phyloP scores from a whole-genome alignment of 129 eudicot species.

The Oenanthe sinensis region DNA sequence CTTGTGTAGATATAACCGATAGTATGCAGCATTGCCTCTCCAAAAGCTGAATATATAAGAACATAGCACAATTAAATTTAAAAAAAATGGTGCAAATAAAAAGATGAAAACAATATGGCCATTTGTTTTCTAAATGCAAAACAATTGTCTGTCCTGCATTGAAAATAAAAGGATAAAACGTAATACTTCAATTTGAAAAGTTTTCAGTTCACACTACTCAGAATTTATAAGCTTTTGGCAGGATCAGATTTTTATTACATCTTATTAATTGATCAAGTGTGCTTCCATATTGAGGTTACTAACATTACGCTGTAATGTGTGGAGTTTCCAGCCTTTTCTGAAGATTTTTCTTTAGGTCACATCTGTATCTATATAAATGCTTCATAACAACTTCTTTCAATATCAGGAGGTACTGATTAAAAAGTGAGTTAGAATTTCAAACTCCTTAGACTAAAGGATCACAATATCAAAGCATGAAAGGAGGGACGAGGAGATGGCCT shows the following conservation, averaged over 20 bases:
- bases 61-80: constrained; percentile 1
- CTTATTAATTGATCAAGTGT: not conserved
- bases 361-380: not conserved
- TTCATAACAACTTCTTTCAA: not conserved
- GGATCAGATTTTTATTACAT: not conserved
- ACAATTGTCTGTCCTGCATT: not conserved
- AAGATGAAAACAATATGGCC: not conserved
- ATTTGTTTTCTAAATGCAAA: not conserved
- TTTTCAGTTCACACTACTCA: too few species aligned
- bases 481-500: constrained; percentile 11
- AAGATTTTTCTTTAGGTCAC: not conserved
- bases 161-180: not conserved
- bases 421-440: not conserved
- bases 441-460: not conserved
- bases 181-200: not conserved
- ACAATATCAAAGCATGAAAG: not conserved
- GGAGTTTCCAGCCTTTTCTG: not conserved
- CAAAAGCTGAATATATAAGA: constrained; percentile 52
- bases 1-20: constrained; percentile 82
- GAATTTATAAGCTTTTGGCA: not conserved
- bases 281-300: not conserved
- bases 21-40: constrained; percentile 89
- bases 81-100: not conserved
- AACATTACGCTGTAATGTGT: not conserved
- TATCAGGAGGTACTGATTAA: not conserved